Percentiles rank a stretch among this genome's conserved stretches.
Evolutionary conservation across 768 basidiomycete species (phyloP).

Genomic region (Boletus subparvulus): DNA sequence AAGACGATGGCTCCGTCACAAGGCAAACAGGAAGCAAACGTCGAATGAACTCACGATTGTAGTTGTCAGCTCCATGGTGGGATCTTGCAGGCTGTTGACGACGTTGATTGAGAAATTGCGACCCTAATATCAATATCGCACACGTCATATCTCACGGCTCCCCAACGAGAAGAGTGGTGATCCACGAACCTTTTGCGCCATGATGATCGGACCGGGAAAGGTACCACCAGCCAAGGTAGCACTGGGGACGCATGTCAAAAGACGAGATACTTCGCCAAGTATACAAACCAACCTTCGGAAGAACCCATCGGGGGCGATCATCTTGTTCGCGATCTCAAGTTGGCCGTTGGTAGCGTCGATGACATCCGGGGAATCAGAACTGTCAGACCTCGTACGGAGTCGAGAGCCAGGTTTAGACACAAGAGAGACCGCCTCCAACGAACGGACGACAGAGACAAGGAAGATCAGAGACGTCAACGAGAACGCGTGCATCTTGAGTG

Average conservation of each 20-base stretch:
- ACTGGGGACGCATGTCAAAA: slow-evolving; percentile 20
- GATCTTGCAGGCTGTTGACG: slow-evolving; percentile 32
- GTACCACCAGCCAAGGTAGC: slow-evolving; percentile 45
- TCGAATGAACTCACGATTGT: slow-evolving; percentile 34
- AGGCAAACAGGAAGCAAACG: neutral
- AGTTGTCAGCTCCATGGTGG: slow-evolving; percentile 35
- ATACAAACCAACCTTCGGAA: slow-evolving; percentile 32
- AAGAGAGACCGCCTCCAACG: slow-evolving; percentile 20
- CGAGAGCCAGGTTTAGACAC: slow-evolving; percentile 7
- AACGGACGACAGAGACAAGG: slow-evolving; percentile 14
- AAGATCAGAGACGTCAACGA: slow-evolving; percentile 9
- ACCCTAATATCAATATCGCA: slow-evolving; percentile 29
- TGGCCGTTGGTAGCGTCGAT: slow-evolving; percentile 30
- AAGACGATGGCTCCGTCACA: neutral
- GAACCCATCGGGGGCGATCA: slow-evolving; percentile 53
- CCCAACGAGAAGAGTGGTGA: neutral
- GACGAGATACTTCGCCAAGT: neutral
- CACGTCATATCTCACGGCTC: neutral
- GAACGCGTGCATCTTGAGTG: slow-evolving; percentile 23
- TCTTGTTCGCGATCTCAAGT: slow-evolving; percentile 41
- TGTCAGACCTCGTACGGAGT: neutral
- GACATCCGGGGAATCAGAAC: slow-evolving; percentile 5
- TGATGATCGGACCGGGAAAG: slow-evolving; percentile 51
- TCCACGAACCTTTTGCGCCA: slow-evolving; percentile 38
- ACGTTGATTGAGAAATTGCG: slow-evolving; percentile 38